A percentile compares a stretch with the other conserved stretches of the same genome.
Evolutionary conservation across 306 rosid genomes (phyloP).

Genomic region (Gillenia trifoliata): DNA sequence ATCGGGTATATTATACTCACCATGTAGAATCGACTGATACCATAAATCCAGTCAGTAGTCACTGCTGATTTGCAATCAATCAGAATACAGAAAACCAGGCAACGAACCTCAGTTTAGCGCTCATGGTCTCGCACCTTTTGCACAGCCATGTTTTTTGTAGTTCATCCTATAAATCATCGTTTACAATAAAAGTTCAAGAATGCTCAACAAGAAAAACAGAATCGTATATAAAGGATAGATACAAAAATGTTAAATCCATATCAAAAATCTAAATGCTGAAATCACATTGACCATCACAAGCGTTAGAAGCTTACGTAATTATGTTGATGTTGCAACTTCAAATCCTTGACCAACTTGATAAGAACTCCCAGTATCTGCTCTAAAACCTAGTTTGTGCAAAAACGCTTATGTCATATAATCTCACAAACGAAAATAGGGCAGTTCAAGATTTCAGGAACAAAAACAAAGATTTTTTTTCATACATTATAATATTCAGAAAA

Average conservation of each 20-base stretch:
- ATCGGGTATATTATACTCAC: slow-evolving; percentile 15
- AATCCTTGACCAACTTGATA: slow-evolving; percentile 82
- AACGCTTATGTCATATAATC: not conserved
- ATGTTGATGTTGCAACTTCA: slow-evolving; percentile 92
- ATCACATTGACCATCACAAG: slow-evolving; percentile 10
- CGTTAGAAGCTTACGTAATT: slow-evolving; percentile 55
- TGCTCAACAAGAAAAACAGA: slow-evolving; percentile 1
- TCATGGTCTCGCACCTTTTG: slow-evolving; percentile 91
- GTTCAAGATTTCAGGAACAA: not conserved
- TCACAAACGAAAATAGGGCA: not conserved
- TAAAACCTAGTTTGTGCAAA: slow-evolving; percentile 55
- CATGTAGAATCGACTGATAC: not conserved
- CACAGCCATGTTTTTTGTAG: slow-evolving; percentile 86
- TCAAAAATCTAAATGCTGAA: not conserved
- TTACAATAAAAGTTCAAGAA: slow-evolving; percentile 5
- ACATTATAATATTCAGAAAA: slow-evolving; percentile 88
- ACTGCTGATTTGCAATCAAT: not conserved
- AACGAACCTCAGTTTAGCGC: slow-evolving; percentile 82
- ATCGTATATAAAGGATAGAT: not conserved
- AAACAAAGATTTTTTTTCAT: slow-evolving; percentile 15
- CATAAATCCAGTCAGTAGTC: not conserved
- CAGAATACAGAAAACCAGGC: not conserved
- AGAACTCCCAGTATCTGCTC: slow-evolving; percentile 94
- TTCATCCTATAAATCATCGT: slow-evolving; percentile 55
- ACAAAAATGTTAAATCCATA: not conserved